Evolutionary conservation across 2,329 filamentous ascomycete species (phyloP).

Genomic region (Stachybotrys echinatus): DNA sequence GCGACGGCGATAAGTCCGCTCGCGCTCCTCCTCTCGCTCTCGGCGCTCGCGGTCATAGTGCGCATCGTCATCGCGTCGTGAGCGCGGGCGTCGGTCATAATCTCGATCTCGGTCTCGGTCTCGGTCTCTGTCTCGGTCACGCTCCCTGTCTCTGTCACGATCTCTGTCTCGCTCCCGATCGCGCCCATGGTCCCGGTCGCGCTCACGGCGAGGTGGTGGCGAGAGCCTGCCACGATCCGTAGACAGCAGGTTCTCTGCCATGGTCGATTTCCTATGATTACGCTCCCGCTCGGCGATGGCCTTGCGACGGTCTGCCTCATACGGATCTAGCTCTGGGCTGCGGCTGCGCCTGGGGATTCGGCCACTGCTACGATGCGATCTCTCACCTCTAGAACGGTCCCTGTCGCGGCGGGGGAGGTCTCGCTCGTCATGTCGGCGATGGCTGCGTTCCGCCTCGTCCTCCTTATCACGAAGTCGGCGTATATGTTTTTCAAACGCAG

Average conservation of each 20-base stretch:
- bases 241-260: conserved; percentile 58
- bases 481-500: conserved; percentile 88
- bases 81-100: conserved; percentile 44
- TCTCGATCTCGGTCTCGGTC: conserved; percentile 37
- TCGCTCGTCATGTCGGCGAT: conserved; percentile 53
- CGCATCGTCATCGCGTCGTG: conserved; percentile 57
- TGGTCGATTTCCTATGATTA: conserved; percentile 77
- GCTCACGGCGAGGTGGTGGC: conserved; percentile 34
- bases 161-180: conserved; percentile 31
- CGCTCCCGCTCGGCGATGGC: conserved; percentile 92
- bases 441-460: conserved; percentile 67
- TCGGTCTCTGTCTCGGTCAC: conserved; percentile 31
- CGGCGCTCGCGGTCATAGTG: conserved; percentile 82
- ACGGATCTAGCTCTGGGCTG: conserved; percentile 87
- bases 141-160: conserved; percentile 26
- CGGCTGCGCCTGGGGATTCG: conserved; percentile 65
- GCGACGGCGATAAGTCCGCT: conserved; percentile 80
- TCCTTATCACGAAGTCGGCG: conserved; percentile 88
- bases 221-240: conserved; percentile 42
- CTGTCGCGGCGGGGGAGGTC: conserved; percentile 56
- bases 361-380: conserved; percentile 54
- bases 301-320: conserved; percentile 91
- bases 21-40: conserved; percentile 84
- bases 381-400: conserved; percentile 54
- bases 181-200: conserved; percentile 36